These are phyloP conservation scores for Suaeda aralocaspica DNA, from an alignment of 148 eudicot species.

Conservation along the genomic window DNA sequence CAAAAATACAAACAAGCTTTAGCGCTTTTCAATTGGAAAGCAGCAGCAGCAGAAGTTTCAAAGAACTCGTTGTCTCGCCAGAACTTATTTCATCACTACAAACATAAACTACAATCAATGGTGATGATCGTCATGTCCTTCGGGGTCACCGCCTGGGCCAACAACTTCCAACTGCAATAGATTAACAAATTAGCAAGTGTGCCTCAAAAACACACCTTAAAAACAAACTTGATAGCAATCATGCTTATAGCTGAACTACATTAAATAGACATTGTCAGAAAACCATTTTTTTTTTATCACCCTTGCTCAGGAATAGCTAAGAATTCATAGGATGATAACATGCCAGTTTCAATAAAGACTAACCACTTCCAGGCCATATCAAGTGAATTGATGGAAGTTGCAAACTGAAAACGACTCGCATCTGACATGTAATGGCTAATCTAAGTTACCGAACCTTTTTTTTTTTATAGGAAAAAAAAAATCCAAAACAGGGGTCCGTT, in stretches of 20 bases:
- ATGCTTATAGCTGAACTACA: too few species aligned
- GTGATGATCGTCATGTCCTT: conserved; percentile 57
- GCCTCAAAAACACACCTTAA: neutral
- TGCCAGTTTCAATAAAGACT: neutral
- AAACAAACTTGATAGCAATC: too few species aligned
- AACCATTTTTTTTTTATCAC: neutral
- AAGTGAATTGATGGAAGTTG: too few species aligned
- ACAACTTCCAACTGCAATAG: conserved; percentile 73
- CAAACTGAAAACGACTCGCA: too few species aligned
- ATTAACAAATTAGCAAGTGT: neutral
- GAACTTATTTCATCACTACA: conserved; percentile 47
- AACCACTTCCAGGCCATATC: neutral
- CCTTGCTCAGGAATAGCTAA: neutral
- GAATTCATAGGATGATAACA: neutral
- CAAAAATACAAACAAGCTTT: conserved; percentile 31
- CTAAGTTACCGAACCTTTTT: too few species aligned
- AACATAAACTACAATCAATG: conserved; percentile 40
- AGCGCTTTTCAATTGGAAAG: conserved; percentile 36
- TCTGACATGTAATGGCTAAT: neutral
- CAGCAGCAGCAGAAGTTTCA: conserved; percentile 32
- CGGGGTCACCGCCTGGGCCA: conserved; percentile 84
- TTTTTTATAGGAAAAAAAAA: too few species aligned
- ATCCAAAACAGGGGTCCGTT: too few species aligned
- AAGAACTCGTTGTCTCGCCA: conserved; percentile 38
- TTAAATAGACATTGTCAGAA: too few species aligned